Base-by-base conservation (phyloP, 169 alveolate species). In the Plasmodium coatneyi region DNA sequence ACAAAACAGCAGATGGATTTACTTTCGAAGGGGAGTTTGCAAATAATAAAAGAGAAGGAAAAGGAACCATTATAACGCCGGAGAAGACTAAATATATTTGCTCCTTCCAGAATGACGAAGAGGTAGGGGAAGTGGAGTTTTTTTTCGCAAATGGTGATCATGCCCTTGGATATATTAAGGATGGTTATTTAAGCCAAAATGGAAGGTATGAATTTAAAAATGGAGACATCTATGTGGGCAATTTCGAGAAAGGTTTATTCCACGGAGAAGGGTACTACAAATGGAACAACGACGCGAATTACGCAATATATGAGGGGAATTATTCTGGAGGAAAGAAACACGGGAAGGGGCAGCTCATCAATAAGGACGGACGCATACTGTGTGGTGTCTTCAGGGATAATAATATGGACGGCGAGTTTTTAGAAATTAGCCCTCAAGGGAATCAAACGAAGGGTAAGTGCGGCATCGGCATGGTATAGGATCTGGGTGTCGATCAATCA, bases 271-370 rank as follows among this genome's bases (percentile, higher is more conserved):
- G 96, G 0, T 92, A 76, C 49, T 95, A 92, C 80, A 78, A 70
- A 46, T 86, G 92, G 86, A 54, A 84, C 39, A 81, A 84, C 80
- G 79, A 92, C 9, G 41, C 86, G 1, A 80, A 32, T 78, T 95
- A 22, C 30, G 16, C 46, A 6, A 19, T 46, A 56, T 87, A 79
- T 56, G 93, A 87, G 30, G 96, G 96, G n/a, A 66, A 92, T 74
- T 96, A 87, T 79, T 82, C 80, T 81, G 92, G 94, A 79, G 97
- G 96, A 30, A 96, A 92, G 80, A 95, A 91, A 80, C 92, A 96
- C 83, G 98, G 98, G 54, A 92, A 80, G 43, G 98, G 98, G 1
- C 84, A 52, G 25, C 93, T 95, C 81, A 96, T 84, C 46, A 93
- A 92, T 94, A 74, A 89, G 7, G 93, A 95, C 72, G 97, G 97